Percentiles rank a stretch among this genome's conserved stretches.
Conservation (phyloP, 768 basidiomycete species). For the Naematelia aurantialba region DNA sequence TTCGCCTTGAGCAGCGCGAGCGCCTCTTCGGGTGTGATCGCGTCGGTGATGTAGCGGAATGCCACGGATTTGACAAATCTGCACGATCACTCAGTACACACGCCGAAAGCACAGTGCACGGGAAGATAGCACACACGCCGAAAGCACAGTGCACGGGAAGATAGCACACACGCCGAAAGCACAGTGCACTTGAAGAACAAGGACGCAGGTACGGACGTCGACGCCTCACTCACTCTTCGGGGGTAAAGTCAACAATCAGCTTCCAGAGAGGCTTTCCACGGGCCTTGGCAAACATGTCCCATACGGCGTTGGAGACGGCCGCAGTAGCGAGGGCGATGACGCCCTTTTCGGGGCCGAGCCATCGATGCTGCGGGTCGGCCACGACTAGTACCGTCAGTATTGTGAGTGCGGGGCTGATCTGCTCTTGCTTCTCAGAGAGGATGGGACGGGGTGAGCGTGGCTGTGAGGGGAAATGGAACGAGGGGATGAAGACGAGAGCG, state of each 20-base stretch:
- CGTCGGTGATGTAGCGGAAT: slow-evolving; percentile 90
- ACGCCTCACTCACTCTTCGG: slow-evolving; percentile 52
- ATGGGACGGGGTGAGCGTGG: background rate
- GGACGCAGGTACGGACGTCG: no score
- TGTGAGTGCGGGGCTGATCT: no score
- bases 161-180: no score
- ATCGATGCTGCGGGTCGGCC: slow-evolving; percentile 84
- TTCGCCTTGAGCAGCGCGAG: slow-evolving; percentile 73
- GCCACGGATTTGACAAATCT: slow-evolving; percentile 66
- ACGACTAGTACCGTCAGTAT: slow-evolving; percentile 55
- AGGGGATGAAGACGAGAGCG: background rate
- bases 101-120: no score
- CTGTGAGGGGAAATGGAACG: background rate
- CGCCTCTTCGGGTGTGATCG: slow-evolving; percentile 86
- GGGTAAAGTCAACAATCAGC: slow-evolving; percentile 80
- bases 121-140: no score
- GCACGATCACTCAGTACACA: no score
- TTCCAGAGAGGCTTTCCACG: slow-evolving; percentile 90
- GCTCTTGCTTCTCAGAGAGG: background rate
- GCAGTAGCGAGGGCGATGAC: slow-evolving; percentile 86
- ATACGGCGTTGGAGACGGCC: slow-evolving; percentile 85
- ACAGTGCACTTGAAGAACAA: no score
- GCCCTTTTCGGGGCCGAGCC: slow-evolving; percentile 95
- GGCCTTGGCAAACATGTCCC: slow-evolving; percentile 65
- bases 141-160: no score